Evolutionary conservation across 2,329 filamentous ascomycete genomes (phyloP), one percentile per base, ranked within the genome.

Genomic region (Beauveria australis): DNA sequence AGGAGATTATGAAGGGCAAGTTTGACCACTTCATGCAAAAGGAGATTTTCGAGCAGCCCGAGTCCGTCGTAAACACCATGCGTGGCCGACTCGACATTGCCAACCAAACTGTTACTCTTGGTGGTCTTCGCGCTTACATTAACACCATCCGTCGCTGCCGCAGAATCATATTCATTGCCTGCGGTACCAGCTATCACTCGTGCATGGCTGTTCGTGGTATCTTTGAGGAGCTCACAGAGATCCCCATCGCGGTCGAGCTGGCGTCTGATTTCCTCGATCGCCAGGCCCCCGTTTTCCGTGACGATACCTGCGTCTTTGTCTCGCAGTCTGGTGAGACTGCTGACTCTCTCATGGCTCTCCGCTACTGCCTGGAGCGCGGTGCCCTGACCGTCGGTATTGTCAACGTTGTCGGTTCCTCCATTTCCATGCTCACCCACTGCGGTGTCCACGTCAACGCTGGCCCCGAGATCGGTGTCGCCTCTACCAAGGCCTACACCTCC

Each of bases 11-110:
- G 94, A 99, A 99, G 88, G 94, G 94, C 77, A 95, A 94, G 75
- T 99, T 97, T 78, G 94, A 99, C 76, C 94, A 99, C 81, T 99
- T 97, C 83, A 99, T 99, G 94, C 94, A 99, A 77, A 99, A 99
- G 86, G 94, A 99, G 77, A 99, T 99, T 72, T 99, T 99, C 76
- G 94, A 99, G 83, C 94, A 99, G 82, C 94, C 94, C 72, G 94
- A 99, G 79, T 99, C 94, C 16, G 91, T 99, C 64, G 88, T 99
- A 81, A 99, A 99, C 85, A 97, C 94, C 67, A 99, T 99, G 94
- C 91, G 94, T 86, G 94, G 94, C 78, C 94, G 94, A 79, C 82
- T 99, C 70, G 94, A 99, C 76, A 82, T 89, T 63, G 88, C 86
- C 70, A 96, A 97, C 82, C 96, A 95, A 84, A 89, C 86, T 62